Base-by-base conservation (phyloP, 257 asterid genomes). In the Fraxinus americana region DNA sequence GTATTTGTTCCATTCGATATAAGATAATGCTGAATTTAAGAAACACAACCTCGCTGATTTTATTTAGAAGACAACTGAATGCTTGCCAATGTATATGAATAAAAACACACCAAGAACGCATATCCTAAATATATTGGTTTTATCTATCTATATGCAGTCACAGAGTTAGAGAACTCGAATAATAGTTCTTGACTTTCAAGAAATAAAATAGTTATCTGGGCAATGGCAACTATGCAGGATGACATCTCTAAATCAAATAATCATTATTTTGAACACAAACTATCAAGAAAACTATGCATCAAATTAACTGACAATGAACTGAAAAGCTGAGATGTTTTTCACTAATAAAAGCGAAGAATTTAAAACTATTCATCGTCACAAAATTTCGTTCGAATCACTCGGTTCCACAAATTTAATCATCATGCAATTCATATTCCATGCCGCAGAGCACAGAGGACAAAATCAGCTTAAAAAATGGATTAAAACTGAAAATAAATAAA, bases 1-100 rank as follows among this genome's bases (percentile, higher is more conserved):
- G 81, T 83, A 75, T 91, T 89, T 90, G 92, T 84, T 88, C 88
- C 86, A 83, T 81, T 72, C 76, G 77, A 83, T 85, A 94, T 85
- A 90, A 80, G 80, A 82, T 19, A 83, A 71, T 82, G 86, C 91
- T 88, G 91, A 92, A 90, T 84, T 77, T 87, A 70, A 70, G 73
- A 88, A 86, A 83, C 87, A 78, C 67, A 61, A 74, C 72, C 81
- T 76, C 77, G 80, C 70, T 76, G 72, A 45, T 76, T 77, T 48
- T 70, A 78, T 81, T 65, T 27, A 77, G 61, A 43, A 67, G 45
- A 82, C 25, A 80, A 68, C 43, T 34, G 50, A 59, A 70, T 12
- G 59, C 54, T 72, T 65, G 79, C 59, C 77, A 41, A 75, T 36
- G 68, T 39, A 45, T 5, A 32, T n/a, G 50, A 41, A 41, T 41